phyloP scores from a whole-genome alignment of 176 grass and related monocot species.

The Oryza glaberrima region DNA sequence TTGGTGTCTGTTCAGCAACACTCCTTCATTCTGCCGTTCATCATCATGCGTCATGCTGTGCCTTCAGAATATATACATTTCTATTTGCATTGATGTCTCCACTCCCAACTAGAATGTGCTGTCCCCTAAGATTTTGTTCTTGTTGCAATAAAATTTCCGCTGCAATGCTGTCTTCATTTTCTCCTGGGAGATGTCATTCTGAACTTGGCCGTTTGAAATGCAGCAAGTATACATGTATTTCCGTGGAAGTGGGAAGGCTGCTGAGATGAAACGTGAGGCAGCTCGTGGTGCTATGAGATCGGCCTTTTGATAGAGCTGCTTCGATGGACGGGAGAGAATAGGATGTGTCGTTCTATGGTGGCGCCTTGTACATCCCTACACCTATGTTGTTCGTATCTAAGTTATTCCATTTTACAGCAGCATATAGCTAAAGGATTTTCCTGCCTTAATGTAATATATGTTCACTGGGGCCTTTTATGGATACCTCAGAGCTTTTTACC shows the following conservation, averaged over 20 bases:
- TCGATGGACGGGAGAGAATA: conserved; percentile 44
- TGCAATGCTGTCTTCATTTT: neutral
- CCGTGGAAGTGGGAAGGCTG: conserved; percentile 83
- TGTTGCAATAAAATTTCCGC: neutral
- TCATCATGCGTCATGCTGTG: neutral
- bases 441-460: conserved; percentile 53
- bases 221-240: conserved; percentile 95
- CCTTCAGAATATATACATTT: conserved; percentile 4
- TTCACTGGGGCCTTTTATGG: conserved; percentile 2
- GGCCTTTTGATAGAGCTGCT: conserved; percentile 57
- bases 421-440: conserved; percentile 36
- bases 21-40: neutral
- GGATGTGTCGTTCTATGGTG: conserved; percentile 27
- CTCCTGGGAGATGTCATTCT: neutral
- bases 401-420: neutral
- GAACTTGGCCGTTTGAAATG: conserved; percentile 26
- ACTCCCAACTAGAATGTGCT: neutral
- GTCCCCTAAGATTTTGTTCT: neutral
- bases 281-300: conserved; percentile 67
- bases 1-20: neutral
- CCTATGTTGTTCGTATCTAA: conserved; percentile 22
- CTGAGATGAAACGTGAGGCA: conserved; percentile 70
- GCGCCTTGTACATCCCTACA: conserved; percentile 48
- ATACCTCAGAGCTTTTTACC: conserved; percentile 18
- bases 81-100: neutral